Percentiles rank a stretch among this genome's conserved stretches.
These are phyloP conservation scores for Silene conica DNA, from an alignment of 148 eudicot genomes.

Conservation along the genomic window DNA sequence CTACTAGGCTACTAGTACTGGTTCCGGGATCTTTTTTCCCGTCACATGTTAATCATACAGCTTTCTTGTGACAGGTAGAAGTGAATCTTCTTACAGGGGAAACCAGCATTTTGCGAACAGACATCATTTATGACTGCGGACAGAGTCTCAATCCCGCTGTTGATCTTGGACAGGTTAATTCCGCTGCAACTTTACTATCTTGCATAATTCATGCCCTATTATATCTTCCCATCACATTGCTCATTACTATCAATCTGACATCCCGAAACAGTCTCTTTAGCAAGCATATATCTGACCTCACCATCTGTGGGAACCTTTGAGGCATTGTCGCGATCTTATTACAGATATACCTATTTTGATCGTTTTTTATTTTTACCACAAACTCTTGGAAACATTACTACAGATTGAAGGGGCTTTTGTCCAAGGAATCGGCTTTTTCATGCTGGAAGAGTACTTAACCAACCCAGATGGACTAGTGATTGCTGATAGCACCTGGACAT, in stretches of 20 bases:
- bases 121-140: conserved; percentile 90
- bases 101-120: conserved; percentile 65
- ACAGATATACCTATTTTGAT: neutral
- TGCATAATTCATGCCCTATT: too few species aligned
- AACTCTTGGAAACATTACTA: neutral
- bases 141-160: conserved; percentile 95
- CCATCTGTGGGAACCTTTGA: too few species aligned
- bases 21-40: too few species aligned
- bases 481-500: conserved; percentile 73
- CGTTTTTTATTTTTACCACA: neutral
- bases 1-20: neutral
- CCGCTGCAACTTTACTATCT: neutral
- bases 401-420: conserved; percentile 96
- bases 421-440: conserved; percentile 89
- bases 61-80: conserved; percentile 60
- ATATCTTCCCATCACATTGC: too few species aligned
- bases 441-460: conserved; percentile 70
- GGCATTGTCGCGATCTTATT: neutral
- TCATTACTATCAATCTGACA: neutral
- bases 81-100: conserved; percentile 81
- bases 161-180: conserved; percentile 87
- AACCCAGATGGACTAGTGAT: conserved; percentile 66
- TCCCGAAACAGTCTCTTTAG: too few species aligned
- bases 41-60: neutral
- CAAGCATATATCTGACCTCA: too few species aligned